Evolutionary conservation across 768 basidiomycete genomes (phyloP).

Genomic region (Imleria badia): DNA sequence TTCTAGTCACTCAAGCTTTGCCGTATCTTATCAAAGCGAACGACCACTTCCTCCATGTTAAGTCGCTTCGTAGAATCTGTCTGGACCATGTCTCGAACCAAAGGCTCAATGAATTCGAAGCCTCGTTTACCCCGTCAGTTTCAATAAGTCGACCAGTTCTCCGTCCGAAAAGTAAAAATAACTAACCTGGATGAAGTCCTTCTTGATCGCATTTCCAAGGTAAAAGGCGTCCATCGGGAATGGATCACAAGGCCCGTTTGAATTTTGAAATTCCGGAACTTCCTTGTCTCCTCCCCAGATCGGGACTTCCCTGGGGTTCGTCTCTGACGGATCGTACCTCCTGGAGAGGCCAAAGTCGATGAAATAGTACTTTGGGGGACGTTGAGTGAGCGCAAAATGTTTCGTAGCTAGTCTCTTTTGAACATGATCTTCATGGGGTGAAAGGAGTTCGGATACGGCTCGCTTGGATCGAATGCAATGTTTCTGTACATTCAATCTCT

Average conservation of each 20-base stretch:
- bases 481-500: too few species aligned
- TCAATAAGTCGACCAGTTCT: constrained; percentile 1
- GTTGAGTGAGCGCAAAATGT: too few species aligned
- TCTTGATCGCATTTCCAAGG: constrained; percentile 36
- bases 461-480: background rate
- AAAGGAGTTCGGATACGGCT: too few species aligned
- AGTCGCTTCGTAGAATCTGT: constrained; percentile 34
- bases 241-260: constrained; percentile 26
- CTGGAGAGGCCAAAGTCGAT: constrained; percentile 36
- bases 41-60: constrained; percentile 34
- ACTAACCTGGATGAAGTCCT: constrained; percentile 31
- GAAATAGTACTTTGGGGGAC: background rate
- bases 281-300: constrained; percentile 41
- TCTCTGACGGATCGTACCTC: constrained; percentile 26
- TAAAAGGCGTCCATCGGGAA: constrained; percentile 45
- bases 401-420: too few species aligned
- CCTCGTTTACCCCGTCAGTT: background rate
- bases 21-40: constrained; percentile 25
- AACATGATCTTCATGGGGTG: too few species aligned
- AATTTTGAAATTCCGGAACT: constrained; percentile 35
- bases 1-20: constrained; percentile 12
- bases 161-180: background rate
- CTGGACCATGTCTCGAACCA: constrained; percentile 36
- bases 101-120: constrained; percentile 31
- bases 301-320: constrained; percentile 25